These are phyloP conservation scores for Heimioporus sp. DNA, from an alignment of 768 basidiomycete species.

Conservation along the genomic window DNA sequence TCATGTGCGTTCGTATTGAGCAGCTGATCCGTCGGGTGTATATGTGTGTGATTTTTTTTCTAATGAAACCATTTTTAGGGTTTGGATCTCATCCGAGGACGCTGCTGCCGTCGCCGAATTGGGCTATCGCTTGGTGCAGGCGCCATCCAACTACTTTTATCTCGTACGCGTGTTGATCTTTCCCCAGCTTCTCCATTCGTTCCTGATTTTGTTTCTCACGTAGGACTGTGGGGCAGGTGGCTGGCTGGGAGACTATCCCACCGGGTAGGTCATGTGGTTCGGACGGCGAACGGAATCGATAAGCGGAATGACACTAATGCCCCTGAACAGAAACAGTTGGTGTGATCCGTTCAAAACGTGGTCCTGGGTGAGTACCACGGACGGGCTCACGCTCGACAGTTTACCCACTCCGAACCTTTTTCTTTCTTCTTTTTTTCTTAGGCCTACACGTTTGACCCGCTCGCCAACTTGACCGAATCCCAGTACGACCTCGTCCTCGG, in stretches of 20 bases:
- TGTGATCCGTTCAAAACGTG: slow-evolving; percentile 54
- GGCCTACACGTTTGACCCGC: slow-evolving; percentile 45
- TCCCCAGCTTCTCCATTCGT: no score
- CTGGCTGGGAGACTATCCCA: slow-evolving; percentile 40
- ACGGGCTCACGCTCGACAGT: no score
- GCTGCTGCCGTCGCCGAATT: slow-evolving; percentile 37
- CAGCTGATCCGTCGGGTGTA: no score
- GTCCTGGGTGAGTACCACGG: slow-evolving; percentile 41
- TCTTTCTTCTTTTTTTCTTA: no score
- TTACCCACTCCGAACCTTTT: no score
- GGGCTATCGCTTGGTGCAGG: slow-evolving; percentile 46
- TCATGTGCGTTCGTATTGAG: slow-evolving; percentile 29
- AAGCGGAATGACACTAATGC: neutral
- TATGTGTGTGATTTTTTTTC: no score
- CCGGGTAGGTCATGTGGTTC: slow-evolving; percentile 23
- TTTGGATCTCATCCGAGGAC: slow-evolving; percentile 47
- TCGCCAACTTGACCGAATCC: slow-evolving; percentile 36
- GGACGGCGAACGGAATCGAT: neutral
- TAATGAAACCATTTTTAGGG: slow-evolving; percentile 20
- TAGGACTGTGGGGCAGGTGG: slow-evolving; percentile 49
- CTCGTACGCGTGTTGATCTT: slow-evolving; percentile 32
- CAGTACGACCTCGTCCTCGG: slow-evolving; percentile 39
- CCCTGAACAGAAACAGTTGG: slow-evolving; percentile 39
- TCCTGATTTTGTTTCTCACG: slow-evolving; percentile 1
- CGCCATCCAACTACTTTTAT: slow-evolving; percentile 54